phyloP scores from a whole-genome alignment of 164 flowering plant species.

The Chimonanthus praecox region DNA sequence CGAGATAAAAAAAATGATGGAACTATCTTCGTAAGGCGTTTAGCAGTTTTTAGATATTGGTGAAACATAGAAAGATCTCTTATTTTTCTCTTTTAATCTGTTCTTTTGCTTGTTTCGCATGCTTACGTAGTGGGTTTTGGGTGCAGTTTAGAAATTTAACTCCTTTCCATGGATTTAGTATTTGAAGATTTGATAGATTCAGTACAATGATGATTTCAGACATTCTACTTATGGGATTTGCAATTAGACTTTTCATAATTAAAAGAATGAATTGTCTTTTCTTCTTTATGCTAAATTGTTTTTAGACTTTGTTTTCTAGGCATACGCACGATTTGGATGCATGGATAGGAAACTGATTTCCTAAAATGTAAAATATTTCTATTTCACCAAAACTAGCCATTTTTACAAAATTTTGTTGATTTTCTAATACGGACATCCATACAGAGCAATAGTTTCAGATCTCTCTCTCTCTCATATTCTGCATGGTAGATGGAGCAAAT shows the following conservation, averaged over 20 bases:
- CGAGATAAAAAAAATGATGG: neutral
- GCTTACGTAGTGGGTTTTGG: constrained; percentile 12
- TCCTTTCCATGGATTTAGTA: constrained; percentile 4
- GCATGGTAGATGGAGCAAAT: too few species aligned
- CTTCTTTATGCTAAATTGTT: neutral
- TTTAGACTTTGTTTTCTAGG: neutral
- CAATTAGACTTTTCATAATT: neutral
- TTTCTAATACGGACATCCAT: neutral
- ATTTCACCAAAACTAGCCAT: neutral
- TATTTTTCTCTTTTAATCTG: neutral
- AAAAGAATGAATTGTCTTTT: neutral
- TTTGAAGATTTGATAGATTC: neutral
- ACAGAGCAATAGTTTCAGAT: neutral
- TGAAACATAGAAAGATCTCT: neutral
- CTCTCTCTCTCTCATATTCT: too few species aligned
- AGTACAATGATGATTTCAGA: neutral
- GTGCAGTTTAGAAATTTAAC: constrained; percentile 4
- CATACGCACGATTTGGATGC: neutral
- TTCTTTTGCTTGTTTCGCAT: neutral
- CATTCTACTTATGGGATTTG: neutral
- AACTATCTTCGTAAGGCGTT: neutral
- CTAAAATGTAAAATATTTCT: neutral
- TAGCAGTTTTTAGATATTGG: neutral
- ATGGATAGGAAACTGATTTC: neutral
- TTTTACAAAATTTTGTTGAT: neutral